Evolutionary conservation across 495 filamentous ascomycete genomes (phyloP).

Genomic region (Daldinia concentrica): DNA sequence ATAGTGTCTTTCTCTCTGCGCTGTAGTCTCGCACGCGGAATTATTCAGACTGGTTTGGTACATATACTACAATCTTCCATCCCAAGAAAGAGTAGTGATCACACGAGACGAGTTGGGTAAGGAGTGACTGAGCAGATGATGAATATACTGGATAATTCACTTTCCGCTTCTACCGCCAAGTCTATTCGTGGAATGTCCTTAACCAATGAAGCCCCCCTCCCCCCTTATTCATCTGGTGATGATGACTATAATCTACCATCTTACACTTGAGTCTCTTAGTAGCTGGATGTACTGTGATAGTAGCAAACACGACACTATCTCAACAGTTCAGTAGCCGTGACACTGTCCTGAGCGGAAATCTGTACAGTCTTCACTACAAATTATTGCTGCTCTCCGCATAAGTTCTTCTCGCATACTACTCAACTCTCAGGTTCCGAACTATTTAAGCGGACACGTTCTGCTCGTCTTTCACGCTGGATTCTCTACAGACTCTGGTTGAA

Average conservation of each 20-base stretch:
- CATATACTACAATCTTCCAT: neutral
- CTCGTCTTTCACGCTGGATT: conserved; percentile 40
- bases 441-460: neutral
- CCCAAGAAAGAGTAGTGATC: neutral
- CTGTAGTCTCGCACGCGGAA: neutral
- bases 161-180: neutral
- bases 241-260: neutral
- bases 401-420: neutral
- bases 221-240: neutral
- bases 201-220: neutral
- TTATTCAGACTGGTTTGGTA: neutral
- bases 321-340: neutral
- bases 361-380: conserved; percentile 7
- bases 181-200: neutral
- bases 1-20: neutral
- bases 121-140: neutral
- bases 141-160: neutral
- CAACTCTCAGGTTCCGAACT: neutral
- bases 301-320: conserved; percentile 10
- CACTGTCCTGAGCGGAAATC: neutral
- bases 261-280: neutral
- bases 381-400: neutral
- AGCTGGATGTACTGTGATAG: conserved; percentile 4
- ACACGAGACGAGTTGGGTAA: neutral
- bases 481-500: conserved; percentile 6